Percentiles rank a stretch among this genome's conserved stretches.
phyloP scores from a whole-genome alignment of 2,329 filamentous ascomycete genomes.

The Aureobasidium sp. region DNA sequence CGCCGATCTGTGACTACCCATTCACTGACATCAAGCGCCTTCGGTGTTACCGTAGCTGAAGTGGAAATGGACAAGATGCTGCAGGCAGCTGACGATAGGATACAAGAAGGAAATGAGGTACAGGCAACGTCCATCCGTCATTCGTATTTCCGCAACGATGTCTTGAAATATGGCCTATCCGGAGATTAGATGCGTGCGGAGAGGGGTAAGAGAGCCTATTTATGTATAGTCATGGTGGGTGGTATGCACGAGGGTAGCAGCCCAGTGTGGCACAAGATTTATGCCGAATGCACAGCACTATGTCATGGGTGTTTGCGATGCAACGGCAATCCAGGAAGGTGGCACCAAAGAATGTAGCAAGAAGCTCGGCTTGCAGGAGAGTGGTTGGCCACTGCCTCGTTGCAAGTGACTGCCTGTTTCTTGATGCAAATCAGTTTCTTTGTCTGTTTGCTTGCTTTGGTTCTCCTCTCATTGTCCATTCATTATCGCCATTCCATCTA shows the following conservation, averaged over 20 bases:
- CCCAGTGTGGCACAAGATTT: background rate
- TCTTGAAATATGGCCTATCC: background rate
- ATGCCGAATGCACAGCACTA: background rate
- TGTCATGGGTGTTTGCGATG: constrained; percentile 8
- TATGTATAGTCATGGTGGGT: background rate
- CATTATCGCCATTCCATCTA: background rate
- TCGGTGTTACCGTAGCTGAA: constrained; percentile 5
- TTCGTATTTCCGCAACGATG: background rate
- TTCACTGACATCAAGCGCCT: background rate
- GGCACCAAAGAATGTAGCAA: constrained; percentile 4
- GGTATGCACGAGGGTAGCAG: background rate
- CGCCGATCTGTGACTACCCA: background rate
- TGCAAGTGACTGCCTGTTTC: background rate
- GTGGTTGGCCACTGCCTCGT: background rate
- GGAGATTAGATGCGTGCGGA: background rate
- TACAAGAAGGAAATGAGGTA: no score
- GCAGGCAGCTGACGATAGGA: no score
- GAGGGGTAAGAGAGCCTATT: background rate
- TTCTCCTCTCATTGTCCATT: background rate
- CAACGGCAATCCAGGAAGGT: constrained; percentile 10
- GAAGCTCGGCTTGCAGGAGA: background rate
- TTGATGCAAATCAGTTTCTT: background rate
- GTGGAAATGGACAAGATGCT: background rate
- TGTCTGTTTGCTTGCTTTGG: constrained; percentile 9
- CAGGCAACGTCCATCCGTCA: background rate